Percentiles rank a stretch among this genome's conserved stretches.
phyloP scores from a whole-genome alignment of 768 basidiomycete genomes.

The Ramaria sp. region DNA sequence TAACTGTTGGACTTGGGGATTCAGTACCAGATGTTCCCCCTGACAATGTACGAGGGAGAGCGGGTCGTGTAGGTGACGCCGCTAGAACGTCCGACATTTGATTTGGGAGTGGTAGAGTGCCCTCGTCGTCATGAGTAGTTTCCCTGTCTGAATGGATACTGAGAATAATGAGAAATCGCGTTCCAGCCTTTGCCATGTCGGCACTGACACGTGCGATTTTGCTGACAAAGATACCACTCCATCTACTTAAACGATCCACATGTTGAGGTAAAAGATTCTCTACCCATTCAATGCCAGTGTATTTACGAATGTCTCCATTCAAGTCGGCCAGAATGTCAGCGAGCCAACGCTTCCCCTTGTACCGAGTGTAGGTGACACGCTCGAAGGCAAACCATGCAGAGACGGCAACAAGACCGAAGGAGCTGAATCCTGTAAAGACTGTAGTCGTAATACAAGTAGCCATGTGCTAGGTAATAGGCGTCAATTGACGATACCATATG shows the following conservation, averaged over 20 bases:
- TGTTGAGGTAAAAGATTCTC: background rate
- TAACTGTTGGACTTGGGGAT: background rate
- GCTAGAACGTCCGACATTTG: background rate
- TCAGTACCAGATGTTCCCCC: background rate
- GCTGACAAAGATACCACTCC: background rate
- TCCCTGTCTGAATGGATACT: background rate
- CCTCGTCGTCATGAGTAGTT: background rate
- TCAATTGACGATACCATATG: too few relatives aligned
- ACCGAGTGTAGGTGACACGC: conserved; percentile 49
- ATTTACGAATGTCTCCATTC: conserved; percentile 20
- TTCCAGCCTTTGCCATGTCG: background rate
- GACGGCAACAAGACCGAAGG: conserved; percentile 58
- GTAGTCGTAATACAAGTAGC: conserved; percentile 65
- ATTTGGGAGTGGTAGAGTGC: background rate
- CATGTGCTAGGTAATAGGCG: conserved; percentile 27
- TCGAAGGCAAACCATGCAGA: conserved; percentile 68
- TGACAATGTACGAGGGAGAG: background rate
- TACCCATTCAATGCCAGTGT: conserved; percentile 16
- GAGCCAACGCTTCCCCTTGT: conserved; percentile 61
- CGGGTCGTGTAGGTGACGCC: background rate
- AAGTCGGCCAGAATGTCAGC: conserved; percentile 43
- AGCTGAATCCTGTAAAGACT: conserved; percentile 64
- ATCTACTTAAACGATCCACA: background rate
- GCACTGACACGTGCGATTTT: background rate
- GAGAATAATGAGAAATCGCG: background rate